Base-by-base conservation (phyloP, 225 moss, liverwort and hornwort genomes). In the Pseudoscleropodium purum region DNA sequence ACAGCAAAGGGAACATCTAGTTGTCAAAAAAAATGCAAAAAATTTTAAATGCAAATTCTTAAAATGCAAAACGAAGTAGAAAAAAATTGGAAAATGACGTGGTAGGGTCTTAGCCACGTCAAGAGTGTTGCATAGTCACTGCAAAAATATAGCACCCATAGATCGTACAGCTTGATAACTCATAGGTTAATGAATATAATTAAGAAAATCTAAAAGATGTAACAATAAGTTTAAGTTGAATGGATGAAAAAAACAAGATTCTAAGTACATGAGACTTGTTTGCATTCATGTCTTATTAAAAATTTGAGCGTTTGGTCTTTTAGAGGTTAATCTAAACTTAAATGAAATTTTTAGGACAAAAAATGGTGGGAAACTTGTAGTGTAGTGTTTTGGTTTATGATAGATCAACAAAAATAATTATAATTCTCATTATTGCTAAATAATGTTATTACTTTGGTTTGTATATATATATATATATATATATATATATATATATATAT, bases 201-300 rank as follows among this genome's bases (percentile, higher is more conserved):
- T 18, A 6, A 18, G 1, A 31, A 47, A 11, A 47, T 47, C 11
- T 31, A 47, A 75, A 75, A 6, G 31, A 75, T 75, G 6, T 30
- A 30, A 47, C 75, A 41, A 47, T 18, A 18, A 31, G 7, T 47
- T 11, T 18, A 45, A 45, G n/a, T 4, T 54, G 17, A 54, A 15
- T 41, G 15, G 43, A 10, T 43, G 9, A 43, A 9, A 7, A 45
- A 73, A 43, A 0, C 1, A 73, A 45, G 6, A 29, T 45, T 29
- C 1, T 17, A 45, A 43, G 0, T 29, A 74, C 5, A 16, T 45
- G 29, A 74, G 45, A 29, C 17, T 74, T 29, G 3, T 74, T 74
- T 74, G 15, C 0, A 0, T 29, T 29, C 3, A 17, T 27, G 6
- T 16, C 5, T 29, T 17, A 0, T 30, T 74, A 10, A 30, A 1